phyloP scores from a whole-genome alignment of 352 stramenopile species.

The Phytophthora palmivora region DNA sequence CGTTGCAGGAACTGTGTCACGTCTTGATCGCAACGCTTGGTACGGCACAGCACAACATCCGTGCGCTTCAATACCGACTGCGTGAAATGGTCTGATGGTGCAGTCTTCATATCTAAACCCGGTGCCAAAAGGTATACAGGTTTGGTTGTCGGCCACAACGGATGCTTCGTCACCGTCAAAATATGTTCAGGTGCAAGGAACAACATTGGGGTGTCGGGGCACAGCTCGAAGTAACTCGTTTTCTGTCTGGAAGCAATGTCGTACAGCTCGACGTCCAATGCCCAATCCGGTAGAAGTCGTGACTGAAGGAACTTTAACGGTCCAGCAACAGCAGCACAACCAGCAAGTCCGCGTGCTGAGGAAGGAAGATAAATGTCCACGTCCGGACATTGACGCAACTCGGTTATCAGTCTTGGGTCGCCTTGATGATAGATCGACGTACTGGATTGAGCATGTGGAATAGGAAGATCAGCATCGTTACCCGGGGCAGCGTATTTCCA shows the following conservation, averaged over 20 bases:
- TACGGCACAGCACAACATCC: slow-evolving; percentile 33
- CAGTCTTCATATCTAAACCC: slow-evolving; percentile 12
- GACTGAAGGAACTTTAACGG: slow-evolving; percentile 40
- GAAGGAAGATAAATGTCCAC: slow-evolving; percentile 70
- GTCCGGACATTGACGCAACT: slow-evolving; percentile 55
- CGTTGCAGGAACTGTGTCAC: slow-evolving; percentile 22
- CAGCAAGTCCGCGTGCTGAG: slow-evolving; percentile 25
- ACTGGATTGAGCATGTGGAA: slow-evolving; percentile 17
- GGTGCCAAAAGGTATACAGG: slow-evolving; percentile 53
- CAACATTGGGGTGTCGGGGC: slow-evolving; percentile 46
- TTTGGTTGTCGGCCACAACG: slow-evolving; percentile 46
- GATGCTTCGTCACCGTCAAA: slow-evolving; percentile 16
- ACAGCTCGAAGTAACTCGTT: slow-evolving; percentile 56
- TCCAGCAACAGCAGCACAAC: slow-evolving; percentile 59
- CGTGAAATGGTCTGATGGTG: slow-evolving; percentile 2
- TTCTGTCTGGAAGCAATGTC: slow-evolving; percentile 15
- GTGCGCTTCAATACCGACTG: slow-evolving; percentile 18
- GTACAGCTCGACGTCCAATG: slow-evolving; percentile 23
- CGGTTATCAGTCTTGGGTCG: slow-evolving; percentile 49
- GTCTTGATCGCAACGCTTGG: slow-evolving; percentile 24
- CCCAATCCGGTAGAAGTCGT: slow-evolving; percentile 41
- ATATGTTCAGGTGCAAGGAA: slow-evolving; percentile 47
- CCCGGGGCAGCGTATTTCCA: slow-evolving; percentile 32
- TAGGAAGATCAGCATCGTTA: neutral
- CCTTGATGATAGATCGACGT: slow-evolving; percentile 24